Evolutionary conservation across 768 basidiomycete species (phyloP).

Genomic region (Solioccasus polychromus): DNA sequence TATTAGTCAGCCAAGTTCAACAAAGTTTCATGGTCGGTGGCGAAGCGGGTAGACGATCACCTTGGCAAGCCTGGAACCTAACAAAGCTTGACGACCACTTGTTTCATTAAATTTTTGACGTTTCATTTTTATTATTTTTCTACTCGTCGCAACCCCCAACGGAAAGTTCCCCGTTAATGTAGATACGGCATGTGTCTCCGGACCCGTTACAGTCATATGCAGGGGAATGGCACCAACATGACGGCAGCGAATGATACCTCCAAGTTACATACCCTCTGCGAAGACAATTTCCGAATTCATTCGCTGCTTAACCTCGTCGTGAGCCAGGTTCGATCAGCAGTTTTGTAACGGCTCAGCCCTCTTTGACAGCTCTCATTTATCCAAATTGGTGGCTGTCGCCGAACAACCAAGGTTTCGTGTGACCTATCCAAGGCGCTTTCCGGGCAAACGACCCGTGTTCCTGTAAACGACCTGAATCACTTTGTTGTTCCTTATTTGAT

Average conservation of each 20-base stretch:
- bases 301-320: slow-evolving; percentile 15
- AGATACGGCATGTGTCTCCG: slow-evolving; percentile 28
- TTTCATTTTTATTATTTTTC: slow-evolving; percentile 10
- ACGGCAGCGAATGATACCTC: slow-evolving; percentile 24
- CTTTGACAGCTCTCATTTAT: slow-evolving; percentile 30
- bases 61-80: slow-evolving; percentile 14
- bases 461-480: slow-evolving; percentile 12
- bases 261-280: slow-evolving; percentile 9
- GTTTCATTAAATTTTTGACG: slow-evolving; percentile 8
- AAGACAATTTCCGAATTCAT: slow-evolving; percentile 22
- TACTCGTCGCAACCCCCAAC: slow-evolving; percentile 6
- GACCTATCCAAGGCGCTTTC: slow-evolving; percentile 20
- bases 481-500: slow-evolving; percentile 27
- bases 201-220: slow-evolving; percentile 35
- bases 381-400: slow-evolving; percentile 25
- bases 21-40: slow-evolving; percentile 16
- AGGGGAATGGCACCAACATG: slow-evolving; percentile 23
- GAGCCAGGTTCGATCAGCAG: slow-evolving; percentile 25
- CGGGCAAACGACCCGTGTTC: slow-evolving; percentile 15
- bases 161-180: slow-evolving; percentile 28
- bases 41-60: slow-evolving; percentile 21
- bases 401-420: slow-evolving; percentile 20
- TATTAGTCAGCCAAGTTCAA: slow-evolving; percentile 23
- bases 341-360: slow-evolving; percentile 25
- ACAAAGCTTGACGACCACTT: slow-evolving; percentile 16